Evolutionary conservation across 2,329 filamentous ascomycete species (phyloP).

Genomic region (Hortaea werneckii): DNA sequence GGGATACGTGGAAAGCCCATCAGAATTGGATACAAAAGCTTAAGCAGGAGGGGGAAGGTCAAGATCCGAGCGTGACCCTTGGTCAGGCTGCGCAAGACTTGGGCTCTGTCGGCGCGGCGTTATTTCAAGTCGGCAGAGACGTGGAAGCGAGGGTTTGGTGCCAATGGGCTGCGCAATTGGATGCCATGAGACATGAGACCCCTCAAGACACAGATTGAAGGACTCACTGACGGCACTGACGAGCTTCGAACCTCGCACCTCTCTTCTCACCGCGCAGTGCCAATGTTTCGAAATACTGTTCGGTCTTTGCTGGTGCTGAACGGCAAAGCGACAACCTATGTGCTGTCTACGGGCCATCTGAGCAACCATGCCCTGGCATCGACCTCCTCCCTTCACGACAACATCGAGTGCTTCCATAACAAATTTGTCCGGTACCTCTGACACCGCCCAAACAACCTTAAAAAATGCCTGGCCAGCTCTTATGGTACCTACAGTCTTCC

Average conservation of each 20-base stretch:
- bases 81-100: not conserved
- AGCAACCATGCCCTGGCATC: not conserved
- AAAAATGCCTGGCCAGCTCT: slow-evolving; percentile 18
- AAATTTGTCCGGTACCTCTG: slow-evolving; percentile 17
- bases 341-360: not conserved
- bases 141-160: slow-evolving; percentile 7
- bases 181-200: slow-evolving; percentile 2
- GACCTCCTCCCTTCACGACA: not conserved
- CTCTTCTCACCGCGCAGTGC: no score
- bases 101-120: slow-evolving; percentile 4
- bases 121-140: slow-evolving; percentile 10
- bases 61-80: not conserved
- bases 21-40: not conserved
- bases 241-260: no score
- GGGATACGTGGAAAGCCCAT: not conserved
- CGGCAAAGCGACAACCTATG: not conserved
- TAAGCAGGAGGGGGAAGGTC: not conserved
- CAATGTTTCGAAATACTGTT: no score
- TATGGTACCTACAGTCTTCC: slow-evolving; percentile 17
- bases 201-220: no score
- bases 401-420: not conserved
- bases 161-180: slow-evolving; percentile 7
- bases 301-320: not conserved
- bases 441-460: slow-evolving; percentile 16
- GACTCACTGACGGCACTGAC: no score